Conservation (phyloP, 1,139 yeast genomes). For the Torulaspora pretoriensis region DNA sequence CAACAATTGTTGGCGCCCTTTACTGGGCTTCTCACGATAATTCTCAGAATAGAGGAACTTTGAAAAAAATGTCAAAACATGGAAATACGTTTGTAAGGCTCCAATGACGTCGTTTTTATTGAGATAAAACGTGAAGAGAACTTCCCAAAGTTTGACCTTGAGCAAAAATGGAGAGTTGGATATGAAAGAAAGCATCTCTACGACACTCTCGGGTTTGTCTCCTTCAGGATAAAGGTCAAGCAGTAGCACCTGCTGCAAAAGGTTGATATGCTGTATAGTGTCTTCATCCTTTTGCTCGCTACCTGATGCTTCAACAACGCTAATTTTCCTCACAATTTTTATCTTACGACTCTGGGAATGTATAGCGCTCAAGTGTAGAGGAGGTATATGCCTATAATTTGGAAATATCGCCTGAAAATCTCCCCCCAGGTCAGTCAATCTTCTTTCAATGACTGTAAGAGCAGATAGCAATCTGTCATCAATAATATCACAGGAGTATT, state of each 20-base stretch:
- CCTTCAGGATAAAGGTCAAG: slow-evolving; percentile 15
- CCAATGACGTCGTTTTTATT: slow-evolving; percentile 40
- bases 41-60: slow-evolving; percentile 38
- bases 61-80: slow-evolving; percentile 44
- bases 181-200: slow-evolving; percentile 58
- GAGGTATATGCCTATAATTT: slow-evolving; percentile 60
- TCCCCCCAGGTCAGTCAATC: slow-evolving; percentile 21
- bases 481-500: slow-evolving; percentile 35
- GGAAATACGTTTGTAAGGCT: slow-evolving; percentile 54
- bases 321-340: slow-evolving; percentile 38
- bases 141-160: slow-evolving; percentile 70
- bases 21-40: slow-evolving; percentile 19
- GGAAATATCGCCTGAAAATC: slow-evolving; percentile 30
- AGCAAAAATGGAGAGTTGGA: slow-evolving; percentile 61
- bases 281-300: slow-evolving; percentile 34
- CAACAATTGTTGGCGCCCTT: slow-evolving; percentile 34
- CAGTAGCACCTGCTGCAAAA: slow-evolving; percentile 53
- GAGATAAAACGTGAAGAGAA: slow-evolving; percentile 59
- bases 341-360: slow-evolving; percentile 51
- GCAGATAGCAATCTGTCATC: slow-evolving; percentile 27
- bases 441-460: slow-evolving; percentile 30
- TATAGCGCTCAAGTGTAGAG: slow-evolving; percentile 49
- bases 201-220: slow-evolving; percentile 36
- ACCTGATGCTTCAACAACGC: slow-evolving; percentile 26
- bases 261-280: slow-evolving; percentile 44